Evolutionary conservation across 108 stramenopile species (phyloP).

Genomic region (Skeletonema grethae): DNA sequence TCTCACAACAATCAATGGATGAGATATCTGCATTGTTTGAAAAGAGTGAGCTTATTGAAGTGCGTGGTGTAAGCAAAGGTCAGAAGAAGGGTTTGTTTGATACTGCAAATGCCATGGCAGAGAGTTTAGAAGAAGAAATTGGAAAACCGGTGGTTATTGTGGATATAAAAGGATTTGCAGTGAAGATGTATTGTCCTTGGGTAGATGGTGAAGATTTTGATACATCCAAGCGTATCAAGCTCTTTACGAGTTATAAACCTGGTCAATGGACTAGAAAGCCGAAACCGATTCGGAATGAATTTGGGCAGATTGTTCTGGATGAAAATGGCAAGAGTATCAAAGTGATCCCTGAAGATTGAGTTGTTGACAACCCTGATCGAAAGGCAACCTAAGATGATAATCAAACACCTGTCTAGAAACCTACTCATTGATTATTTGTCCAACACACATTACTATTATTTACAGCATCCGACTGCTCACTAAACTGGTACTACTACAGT

Average conservation of each 20-base stretch:
- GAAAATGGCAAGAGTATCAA: constrained; percentile 47
- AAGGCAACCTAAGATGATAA: neutral
- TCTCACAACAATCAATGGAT: constrained; percentile 31
- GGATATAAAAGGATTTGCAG: constrained; percentile 48
- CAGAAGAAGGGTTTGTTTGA: constrained; percentile 36
- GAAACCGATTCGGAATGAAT: constrained; percentile 31
- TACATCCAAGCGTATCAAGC: constrained; percentile 22
- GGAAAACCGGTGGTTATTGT: constrained; percentile 45
- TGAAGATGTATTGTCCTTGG: constrained; percentile 43
- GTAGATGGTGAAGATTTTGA: constrained; percentile 15
- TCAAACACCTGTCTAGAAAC: neutral
- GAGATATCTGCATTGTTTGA: constrained; percentile 31
- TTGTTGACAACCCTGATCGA: no score
- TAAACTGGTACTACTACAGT: neutral
- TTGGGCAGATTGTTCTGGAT: constrained; percentile 44
- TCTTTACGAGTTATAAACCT: constrained; percentile 36
- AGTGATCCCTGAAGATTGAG: constrained; percentile 32
- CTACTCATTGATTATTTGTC: neutral
- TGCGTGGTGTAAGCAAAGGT: constrained; percentile 42
- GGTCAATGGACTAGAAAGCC: constrained; percentile 50
- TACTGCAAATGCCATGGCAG: constrained; percentile 28
- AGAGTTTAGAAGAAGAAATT: constrained; percentile 30
- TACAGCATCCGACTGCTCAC: neutral
- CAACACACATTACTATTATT: neutral
- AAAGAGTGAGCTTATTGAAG: constrained; percentile 42